These are phyloP conservation scores for Calocybe cyanea DNA, from an alignment of 768 basidiomycete species.

Conservation along the genomic window DNA sequence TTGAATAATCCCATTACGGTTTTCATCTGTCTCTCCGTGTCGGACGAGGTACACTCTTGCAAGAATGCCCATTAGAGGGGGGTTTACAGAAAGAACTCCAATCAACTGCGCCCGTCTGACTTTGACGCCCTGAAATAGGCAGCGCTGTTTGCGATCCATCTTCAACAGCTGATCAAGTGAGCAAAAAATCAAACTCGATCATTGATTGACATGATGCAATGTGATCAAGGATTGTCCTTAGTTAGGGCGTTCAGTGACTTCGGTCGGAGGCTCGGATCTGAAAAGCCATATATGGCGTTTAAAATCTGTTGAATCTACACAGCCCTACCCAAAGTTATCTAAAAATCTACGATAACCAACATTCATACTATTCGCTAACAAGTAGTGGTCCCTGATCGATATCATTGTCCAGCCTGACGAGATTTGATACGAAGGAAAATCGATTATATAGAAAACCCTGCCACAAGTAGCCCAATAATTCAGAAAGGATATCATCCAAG, in stretches of 20 bases:
- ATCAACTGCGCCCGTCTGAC: no score
- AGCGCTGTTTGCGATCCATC: slow-evolving; percentile 6
- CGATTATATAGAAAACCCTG: not conserved
- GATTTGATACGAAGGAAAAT: slow-evolving; percentile 3
- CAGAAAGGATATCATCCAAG: slow-evolving; percentile 23
- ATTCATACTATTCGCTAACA: no score
- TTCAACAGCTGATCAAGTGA: slow-evolving; percentile 8
- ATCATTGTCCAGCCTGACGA: no score
- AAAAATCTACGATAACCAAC: no score
- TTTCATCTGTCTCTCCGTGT: slow-evolving; percentile 77
- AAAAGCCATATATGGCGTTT: no score
- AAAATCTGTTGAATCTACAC: no score
- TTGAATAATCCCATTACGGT: slow-evolving; percentile 60
- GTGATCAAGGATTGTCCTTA: no score
- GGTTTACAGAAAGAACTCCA: slow-evolving; percentile 4
- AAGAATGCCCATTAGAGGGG: slow-evolving; percentile 22
- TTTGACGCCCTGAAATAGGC: slow-evolving; percentile 1
- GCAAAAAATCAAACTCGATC: not conserved
- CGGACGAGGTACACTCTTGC: slow-evolving; percentile 63
- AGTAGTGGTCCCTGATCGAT: not conserved
- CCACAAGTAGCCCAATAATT: slow-evolving; percentile 3
- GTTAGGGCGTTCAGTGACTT: no score
- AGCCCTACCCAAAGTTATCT: no score
- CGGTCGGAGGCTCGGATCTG: no score
- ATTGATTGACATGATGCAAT: not conserved